Evolutionary conservation across 2,329 filamentous ascomycete species (phyloP).

Genomic region (Drechslerella dactyloides): DNA sequence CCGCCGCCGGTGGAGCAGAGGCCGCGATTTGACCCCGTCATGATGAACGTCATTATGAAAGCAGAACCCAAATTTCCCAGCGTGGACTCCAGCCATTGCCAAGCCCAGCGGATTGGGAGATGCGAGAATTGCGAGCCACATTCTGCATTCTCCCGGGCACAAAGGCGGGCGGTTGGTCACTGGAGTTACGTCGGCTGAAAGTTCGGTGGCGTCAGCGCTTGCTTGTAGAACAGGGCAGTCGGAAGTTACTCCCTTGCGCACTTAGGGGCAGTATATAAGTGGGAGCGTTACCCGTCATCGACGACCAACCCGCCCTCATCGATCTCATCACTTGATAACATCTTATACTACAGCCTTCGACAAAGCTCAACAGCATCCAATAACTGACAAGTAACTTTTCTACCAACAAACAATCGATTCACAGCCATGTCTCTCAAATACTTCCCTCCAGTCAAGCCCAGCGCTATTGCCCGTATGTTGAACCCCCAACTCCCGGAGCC

Average conservation of each 20-base stretch:
- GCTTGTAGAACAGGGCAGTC: not conserved
- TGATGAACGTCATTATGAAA: constrained; percentile 47
- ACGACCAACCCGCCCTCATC: constrained; percentile 3
- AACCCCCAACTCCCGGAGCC: not conserved
- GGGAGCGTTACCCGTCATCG: constrained; percentile 38
- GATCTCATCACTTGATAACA: constrained; percentile 8
- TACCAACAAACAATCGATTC: constrained; percentile 57
- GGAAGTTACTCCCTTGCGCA: not conserved
- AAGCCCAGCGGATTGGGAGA: not conserved
- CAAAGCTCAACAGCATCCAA: too few relatives aligned
- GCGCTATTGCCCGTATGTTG: constrained; percentile 75
- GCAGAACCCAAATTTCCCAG: constrained; percentile 14
- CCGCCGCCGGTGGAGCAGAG: not conserved
- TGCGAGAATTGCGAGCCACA: too few relatives aligned
- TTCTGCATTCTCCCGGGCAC: too few relatives aligned
- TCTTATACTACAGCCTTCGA: not conserved
- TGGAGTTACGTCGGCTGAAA: not conserved
- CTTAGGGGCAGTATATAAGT: constrained; percentile 17
- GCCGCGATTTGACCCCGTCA: not conserved
- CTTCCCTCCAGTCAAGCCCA: constrained; percentile 89
- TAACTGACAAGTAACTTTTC: constrained; percentile 25
- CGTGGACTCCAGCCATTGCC: not conserved
- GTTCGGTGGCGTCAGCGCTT: not conserved
- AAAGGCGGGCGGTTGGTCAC: not conserved
- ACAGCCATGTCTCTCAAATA: constrained; percentile 57